Base-by-base conservation (phyloP, 305 asterid species). In the Lippia alba region DNA sequence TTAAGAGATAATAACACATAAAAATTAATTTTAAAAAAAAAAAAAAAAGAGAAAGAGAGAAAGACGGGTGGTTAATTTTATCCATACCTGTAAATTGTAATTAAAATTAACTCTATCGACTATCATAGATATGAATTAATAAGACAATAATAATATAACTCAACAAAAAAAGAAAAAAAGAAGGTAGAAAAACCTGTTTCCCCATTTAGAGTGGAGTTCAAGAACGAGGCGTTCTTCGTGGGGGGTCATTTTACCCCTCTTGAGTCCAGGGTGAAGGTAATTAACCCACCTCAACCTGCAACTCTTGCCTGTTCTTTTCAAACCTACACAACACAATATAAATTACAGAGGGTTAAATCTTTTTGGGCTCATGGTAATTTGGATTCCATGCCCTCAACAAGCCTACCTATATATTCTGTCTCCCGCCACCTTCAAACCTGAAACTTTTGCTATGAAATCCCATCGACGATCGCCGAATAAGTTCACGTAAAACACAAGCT, bases 391-490 rank as follows among this genome's bases (percentile, higher is more conserved):
- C 91, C 93, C 92, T 69, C 84, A 81, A 88, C 80, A 87, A 84
- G 81, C 94, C 86, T 89, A 85, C 97, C 97, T 88, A 79, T 68
- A 56, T 46, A 71, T 69, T 54, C 69, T 68, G 73, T 91, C 99
- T 85, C 99, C 99, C 99, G 77, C 99, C 96, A 91, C 97, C 93
- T 85, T 83, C 99, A 94, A 94, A 94, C 99, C 99, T 94, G 99
- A 91, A 44, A 94, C 99, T 87, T 91, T 90, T 0, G 99, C 97
- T 68, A 94, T 81, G 95, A 94, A 94, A 80, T 94, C 98, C 98
- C 98, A 94, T 40, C 97, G 86, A 2, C 97, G 92, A 53, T 94
- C 97, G 8, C 96, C 99, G n/a, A 89, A 91, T 62, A 91, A 78
- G 80, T 88, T 89, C 79, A 91, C 97, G 79, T 86, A 85, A 36